Conservation (phyloP, 495 filamentous ascomycete species). For the Symbiotaphrina buchneri region DNA sequence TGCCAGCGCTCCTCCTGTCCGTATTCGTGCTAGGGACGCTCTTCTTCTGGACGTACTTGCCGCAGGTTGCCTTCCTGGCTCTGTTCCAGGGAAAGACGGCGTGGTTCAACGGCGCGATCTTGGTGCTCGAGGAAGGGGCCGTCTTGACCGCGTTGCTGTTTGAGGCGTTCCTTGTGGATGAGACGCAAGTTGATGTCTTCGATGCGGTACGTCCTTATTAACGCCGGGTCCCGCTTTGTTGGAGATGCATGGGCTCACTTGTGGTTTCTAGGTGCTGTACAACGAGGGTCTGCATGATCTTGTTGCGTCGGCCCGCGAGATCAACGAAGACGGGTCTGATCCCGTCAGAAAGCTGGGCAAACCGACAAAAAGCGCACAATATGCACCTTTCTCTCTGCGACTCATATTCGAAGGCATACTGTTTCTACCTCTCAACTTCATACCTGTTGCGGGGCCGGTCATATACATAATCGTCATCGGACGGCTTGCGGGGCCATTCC, state of each 20-base stretch:
- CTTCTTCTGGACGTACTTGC: constrained; percentile 23
- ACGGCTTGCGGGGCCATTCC: constrained; percentile 39
- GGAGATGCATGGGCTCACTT: no score
- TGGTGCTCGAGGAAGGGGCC: constrained; percentile 43
- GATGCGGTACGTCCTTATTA: constrained; percentile 23
- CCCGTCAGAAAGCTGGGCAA: constrained; percentile 33
- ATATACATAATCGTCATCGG: constrained; percentile 41
- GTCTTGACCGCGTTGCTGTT: constrained; percentile 37
- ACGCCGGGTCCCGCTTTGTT: no score
- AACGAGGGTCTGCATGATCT: constrained; percentile 34
- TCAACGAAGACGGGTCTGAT: constrained; percentile 24
- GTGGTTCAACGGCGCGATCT: constrained; percentile 38
- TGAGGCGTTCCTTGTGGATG: constrained; percentile 45
- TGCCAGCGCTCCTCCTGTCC: constrained; percentile 34
- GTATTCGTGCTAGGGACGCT: constrained; percentile 19
- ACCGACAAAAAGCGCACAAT: constrained; percentile 30
- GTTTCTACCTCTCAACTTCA: constrained; percentile 39
- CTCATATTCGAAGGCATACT: constrained; percentile 18
- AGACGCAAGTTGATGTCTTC: constrained; percentile 45
- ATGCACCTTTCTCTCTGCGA: constrained; percentile 32
- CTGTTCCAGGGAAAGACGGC: constrained; percentile 35
- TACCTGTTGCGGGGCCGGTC: constrained; percentile 37
- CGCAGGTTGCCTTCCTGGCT: constrained; percentile 38
- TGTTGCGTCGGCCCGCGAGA: constrained; percentile 26
- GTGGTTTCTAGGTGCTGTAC: no score